Evolutionary conservation across 2,329 filamentous ascomycete species (phyloP).

Genomic region (Aspergillus proliferans): DNA sequence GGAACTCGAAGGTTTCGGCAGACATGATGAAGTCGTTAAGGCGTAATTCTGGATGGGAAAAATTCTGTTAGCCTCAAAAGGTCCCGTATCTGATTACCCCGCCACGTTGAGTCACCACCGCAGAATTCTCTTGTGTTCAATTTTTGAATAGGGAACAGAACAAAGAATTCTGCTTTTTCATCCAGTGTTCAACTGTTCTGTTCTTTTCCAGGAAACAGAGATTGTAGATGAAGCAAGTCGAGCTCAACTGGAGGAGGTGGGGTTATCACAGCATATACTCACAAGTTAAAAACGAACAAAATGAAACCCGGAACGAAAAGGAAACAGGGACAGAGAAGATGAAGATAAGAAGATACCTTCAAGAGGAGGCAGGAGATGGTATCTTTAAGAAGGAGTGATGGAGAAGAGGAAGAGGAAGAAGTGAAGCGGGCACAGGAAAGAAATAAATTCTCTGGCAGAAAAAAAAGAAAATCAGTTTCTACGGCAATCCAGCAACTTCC

Average conservation of each 20-base stretch:
- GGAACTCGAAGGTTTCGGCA: slow-evolving; percentile 97
- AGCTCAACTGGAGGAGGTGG: slow-evolving; percentile 1
- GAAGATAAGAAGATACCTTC: slow-evolving; percentile 12
- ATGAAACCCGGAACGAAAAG: slow-evolving; percentile 6
- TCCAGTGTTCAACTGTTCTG: neutral
- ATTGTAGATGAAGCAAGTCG: neutral
- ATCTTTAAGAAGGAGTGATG: slow-evolving; percentile 5
- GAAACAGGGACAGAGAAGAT: slow-evolving; percentile 11
- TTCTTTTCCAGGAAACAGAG: no score
- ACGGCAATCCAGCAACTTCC: slow-evolving; percentile 37
- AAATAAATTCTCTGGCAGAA: neutral
- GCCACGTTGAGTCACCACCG: neutral
- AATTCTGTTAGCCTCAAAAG: neutral
- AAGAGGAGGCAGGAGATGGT: slow-evolving; percentile 12
- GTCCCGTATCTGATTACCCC: neutral
- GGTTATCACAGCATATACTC: slow-evolving; percentile 1
- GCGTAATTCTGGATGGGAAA: neutral
- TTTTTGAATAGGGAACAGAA: neutral
- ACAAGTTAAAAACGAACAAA: slow-evolving; percentile 3
- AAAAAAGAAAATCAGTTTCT: slow-evolving; percentile 16
- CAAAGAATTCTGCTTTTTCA: neutral
- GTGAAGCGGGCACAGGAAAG: slow-evolving; percentile 11
- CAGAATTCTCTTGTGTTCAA: neutral
- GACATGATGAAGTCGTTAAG: slow-evolving; percentile 57
- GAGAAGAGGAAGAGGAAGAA: slow-evolving; percentile 14